Evolutionary conservation across 108 stramenopile genomes (phyloP), one percentile per base, ranked within the genome.

Genomic region (Discostella stelligeroides): DNA sequence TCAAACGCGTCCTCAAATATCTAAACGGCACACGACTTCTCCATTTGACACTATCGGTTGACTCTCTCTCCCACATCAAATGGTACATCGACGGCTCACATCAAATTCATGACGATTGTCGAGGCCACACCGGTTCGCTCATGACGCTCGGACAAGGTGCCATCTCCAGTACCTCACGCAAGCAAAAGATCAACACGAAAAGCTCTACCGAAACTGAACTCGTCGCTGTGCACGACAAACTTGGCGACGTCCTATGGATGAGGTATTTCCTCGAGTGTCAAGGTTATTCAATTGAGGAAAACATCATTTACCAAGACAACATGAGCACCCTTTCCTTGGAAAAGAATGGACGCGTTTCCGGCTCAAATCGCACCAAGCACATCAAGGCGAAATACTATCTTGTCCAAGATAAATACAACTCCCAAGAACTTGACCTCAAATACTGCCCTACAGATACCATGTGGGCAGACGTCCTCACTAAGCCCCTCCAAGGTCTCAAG

Each of bases 121-220:
- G 49, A 46, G 79, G 85, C 27, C 85, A 86, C 47, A 73, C 80
- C 1, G 87, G 87, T 12, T 72, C 45, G 14, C 21, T 48, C 39
- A 60, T 85, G 66, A 66, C 82, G 4, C 50, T 82, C 13, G 84
- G 84, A 0, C 63, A 50, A 41, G 86, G 86, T 7, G 64, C 64
- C 1, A 18, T 61, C 8, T 39, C 45, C 21, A 45, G 58, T 1
- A 45, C 34, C 1, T 57, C 70, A 6, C 57, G 15, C 24, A 53
- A 57, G 18, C 75, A 76, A 40, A 82, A 82, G 42, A 10, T 70
- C 23, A 75, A 75, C 27, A 75, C 63, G 3, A 70, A 42, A 28
- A 81, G 80, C 48, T 75, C 69, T 0, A 81, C 80, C 0, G 76
- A 78, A 42, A 63, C 63, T 7, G 76, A 71, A 37, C 28, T 75